Conservation (phyloP, 345 rosid genomes). For the Citropsis articulata region DNA sequence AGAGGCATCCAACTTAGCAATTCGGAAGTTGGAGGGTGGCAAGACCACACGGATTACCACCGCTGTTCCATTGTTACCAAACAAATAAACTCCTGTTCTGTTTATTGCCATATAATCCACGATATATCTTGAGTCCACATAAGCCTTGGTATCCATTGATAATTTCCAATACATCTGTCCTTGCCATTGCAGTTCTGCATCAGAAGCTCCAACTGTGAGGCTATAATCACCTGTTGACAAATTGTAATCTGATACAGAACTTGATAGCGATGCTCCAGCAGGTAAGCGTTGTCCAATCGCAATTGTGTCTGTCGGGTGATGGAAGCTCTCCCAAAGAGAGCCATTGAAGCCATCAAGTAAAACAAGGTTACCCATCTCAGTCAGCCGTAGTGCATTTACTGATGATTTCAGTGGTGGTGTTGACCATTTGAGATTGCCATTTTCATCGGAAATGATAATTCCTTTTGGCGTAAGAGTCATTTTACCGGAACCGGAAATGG, state of each 20-base stretch:
- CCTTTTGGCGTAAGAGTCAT: constrained; percentile 60
- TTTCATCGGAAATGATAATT: constrained; percentile 48
- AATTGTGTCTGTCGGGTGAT: constrained; percentile 67
- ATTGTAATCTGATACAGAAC: constrained; percentile 45
- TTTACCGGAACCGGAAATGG: constrained; percentile 57
- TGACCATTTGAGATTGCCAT: constrained; percentile 54
- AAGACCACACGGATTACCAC: constrained; percentile 42
- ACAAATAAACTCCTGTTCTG: constrained; percentile 54
- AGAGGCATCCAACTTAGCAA: constrained; percentile 55
- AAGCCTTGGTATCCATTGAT: constrained; percentile 55
- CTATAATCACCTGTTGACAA: constrained; percentile 61
- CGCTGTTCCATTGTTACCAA: constrained; percentile 55
- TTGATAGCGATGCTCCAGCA: constrained; percentile 35
- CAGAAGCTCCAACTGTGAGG: constrained; percentile 43
- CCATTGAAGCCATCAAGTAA: constrained; percentile 53
- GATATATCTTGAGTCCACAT: constrained; percentile 31
- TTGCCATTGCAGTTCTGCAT: constrained; percentile 55
- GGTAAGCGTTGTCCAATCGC: constrained; percentile 61
- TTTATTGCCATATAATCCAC: constrained; percentile 62
- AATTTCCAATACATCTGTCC: constrained; percentile 71
- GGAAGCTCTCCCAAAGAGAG: constrained; percentile 84
- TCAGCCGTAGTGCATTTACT: constrained; percentile 44
- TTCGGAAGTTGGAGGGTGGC: constrained; percentile 44
- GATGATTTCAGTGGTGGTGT: constrained; percentile 55
- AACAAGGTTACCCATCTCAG: constrained; percentile 73